These are phyloP conservation scores for Pyricularia pennisetigena DNA, from an alignment of 2,329 filamentous ascomycete species.

Conservation along the genomic window DNA sequence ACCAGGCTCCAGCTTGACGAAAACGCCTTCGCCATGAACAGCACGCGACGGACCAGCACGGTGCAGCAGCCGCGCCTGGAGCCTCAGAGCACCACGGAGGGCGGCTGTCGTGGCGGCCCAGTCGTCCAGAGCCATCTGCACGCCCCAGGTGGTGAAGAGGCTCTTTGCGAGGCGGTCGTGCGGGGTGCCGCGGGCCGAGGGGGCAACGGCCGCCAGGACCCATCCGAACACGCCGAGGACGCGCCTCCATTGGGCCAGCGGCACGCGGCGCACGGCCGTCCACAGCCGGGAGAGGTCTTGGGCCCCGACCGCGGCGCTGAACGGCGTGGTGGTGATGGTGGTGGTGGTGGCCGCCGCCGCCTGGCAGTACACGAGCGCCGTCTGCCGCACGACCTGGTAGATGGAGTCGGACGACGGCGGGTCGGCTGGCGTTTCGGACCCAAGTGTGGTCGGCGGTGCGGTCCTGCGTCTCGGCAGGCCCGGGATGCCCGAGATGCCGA, in stretches of 20 bases:
- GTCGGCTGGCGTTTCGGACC: conserved; percentile 8
- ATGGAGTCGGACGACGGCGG: conserved; percentile 27
- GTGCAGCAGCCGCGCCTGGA: conserved; percentile 31
- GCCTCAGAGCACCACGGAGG: conserved; percentile 23
- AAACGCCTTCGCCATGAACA: neutral
- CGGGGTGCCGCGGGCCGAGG: conserved; percentile 17
- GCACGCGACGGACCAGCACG: neutral
- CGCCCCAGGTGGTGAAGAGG: conserved; percentile 29
- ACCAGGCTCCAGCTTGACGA: neutral
- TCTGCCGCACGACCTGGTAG: conserved; percentile 34
- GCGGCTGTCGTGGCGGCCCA: conserved; percentile 33
- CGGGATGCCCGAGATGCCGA: neutral
- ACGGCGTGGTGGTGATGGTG: too few relatives aligned
- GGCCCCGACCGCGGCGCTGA: conserved; percentile 27
- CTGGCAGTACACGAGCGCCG: conserved; percentile 36
- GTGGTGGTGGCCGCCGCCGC: conserved; percentile 24
- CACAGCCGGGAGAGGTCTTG: conserved; percentile 32
- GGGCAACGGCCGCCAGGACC: conserved; percentile 28
- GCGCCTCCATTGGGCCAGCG: conserved; percentile 33
- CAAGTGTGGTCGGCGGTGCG: neutral
- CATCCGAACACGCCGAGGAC: conserved; percentile 39
- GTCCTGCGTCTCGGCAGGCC: neutral
- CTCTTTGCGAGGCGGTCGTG: conserved; percentile 36
- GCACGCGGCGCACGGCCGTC: conserved; percentile 35
- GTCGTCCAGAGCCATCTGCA: conserved; percentile 36